phyloP scores from a whole-genome alignment of 805 yeast species.

The Millerozyma acaciae region DNA sequence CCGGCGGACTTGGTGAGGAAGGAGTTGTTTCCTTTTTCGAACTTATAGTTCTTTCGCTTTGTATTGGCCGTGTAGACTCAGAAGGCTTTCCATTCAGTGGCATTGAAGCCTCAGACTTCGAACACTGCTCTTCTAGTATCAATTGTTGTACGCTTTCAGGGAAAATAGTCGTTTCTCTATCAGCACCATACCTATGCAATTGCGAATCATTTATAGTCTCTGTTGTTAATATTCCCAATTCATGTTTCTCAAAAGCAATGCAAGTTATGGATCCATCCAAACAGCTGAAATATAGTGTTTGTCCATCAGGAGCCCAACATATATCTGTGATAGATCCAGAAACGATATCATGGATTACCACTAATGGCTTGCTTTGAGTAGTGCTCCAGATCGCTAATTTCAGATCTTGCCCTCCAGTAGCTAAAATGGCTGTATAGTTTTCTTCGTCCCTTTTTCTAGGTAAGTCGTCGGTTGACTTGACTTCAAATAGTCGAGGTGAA shows the following conservation, averaged over 20 bases:
- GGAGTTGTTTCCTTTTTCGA: conserved; percentile 3
- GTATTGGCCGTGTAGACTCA: no score
- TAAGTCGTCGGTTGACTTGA: conserved; percentile 14
- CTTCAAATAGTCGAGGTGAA: conserved; percentile 62
- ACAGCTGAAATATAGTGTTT: conserved; percentile 67
- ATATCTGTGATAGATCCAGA: conserved; percentile 81
- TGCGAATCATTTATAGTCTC: conserved; percentile 62
- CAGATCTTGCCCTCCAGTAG: conserved; percentile 94
- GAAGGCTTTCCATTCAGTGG: no score
- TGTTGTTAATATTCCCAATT: conserved; percentile 62
- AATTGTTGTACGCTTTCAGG: conserved; percentile 86
- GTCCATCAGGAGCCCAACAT: conserved; percentile 84
- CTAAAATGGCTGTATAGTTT: conserved; percentile 65
- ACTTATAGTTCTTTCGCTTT: conserved; percentile 12
- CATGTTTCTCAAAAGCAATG: conserved; percentile 57
- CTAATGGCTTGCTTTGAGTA: conserved; percentile 65
- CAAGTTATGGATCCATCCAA: conserved; percentile 80
- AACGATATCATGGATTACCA: conserved; percentile 73
- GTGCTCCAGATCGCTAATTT: conserved; percentile 89
- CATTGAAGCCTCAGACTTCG: conserved; percentile 33
- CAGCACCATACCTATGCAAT: conserved; percentile 82
- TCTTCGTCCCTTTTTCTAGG: conserved; percentile 20
- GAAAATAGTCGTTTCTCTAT: conserved; percentile 74
- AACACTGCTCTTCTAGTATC: conserved; percentile 51
- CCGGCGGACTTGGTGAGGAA: conserved; percentile 9